Conservation (phyloP, 441 rosid species). For the Aquilaria agallochum region DNA sequence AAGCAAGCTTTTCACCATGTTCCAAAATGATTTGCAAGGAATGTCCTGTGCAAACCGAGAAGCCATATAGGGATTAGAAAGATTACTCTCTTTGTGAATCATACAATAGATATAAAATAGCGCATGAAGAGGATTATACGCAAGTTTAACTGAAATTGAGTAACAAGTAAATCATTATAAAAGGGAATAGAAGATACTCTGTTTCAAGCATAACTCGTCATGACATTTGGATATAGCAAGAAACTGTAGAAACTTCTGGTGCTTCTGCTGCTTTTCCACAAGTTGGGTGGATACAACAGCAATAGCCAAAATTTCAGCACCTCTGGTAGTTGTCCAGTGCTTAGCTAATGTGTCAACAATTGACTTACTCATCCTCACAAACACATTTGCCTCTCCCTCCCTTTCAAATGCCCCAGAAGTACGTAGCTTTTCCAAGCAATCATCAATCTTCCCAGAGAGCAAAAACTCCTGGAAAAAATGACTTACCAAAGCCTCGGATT, state of each 20-base stretch:
- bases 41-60: conserved; percentile 51
- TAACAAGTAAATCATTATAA: conserved; percentile 8
- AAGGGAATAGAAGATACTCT: conserved; percentile 50
- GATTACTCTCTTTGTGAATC: not conserved
- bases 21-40: conserved; percentile 80
- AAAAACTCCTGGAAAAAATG: conserved; percentile 80
- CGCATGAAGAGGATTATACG: too few species aligned
- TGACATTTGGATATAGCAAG: conserved; percentile 98
- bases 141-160: not conserved
- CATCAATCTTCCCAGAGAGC: conserved; percentile 64
- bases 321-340: conserved; percentile 99
- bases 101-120: too few species aligned
- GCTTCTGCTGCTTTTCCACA: conserved; percentile 89
- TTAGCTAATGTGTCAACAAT: conserved; percentile 94
- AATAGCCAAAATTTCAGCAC: conserved; percentile 88
- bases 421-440: conserved; percentile 60
- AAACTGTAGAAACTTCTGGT: conserved; percentile 80
- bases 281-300: conserved; percentile 70
- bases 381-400: conserved; percentile 85
- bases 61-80: conserved; percentile 4
- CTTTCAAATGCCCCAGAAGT: conserved; percentile 88
- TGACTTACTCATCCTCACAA: conserved; percentile 79
- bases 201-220: conserved; percentile 79
- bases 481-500: conserved; percentile 83
- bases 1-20: conserved; percentile 97